These are phyloP conservation scores for Narthecium ossifragum DNA, from an alignment of 106 monocot species.

Conservation along the genomic window DNA sequence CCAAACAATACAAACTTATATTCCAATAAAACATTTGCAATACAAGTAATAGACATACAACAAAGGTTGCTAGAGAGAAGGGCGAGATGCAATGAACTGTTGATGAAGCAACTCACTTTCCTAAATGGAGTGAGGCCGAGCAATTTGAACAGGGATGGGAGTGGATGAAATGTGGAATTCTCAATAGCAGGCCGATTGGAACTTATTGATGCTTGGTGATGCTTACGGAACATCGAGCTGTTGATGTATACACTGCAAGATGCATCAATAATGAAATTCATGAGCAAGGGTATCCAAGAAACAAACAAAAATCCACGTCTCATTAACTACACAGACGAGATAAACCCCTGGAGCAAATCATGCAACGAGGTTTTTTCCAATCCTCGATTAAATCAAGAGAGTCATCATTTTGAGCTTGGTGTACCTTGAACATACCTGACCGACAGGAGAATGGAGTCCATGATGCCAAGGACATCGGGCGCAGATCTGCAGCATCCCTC, in stretches of 20 bases:
- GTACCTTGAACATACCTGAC: constrained; percentile 55
- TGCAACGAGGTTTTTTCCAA: no score
- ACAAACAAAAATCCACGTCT: no score
- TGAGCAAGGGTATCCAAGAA: no score
- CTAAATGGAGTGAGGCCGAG: constrained; percentile 69
- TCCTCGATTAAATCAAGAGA: no score
- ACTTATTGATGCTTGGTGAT: constrained; percentile 35
- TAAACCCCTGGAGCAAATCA: no score
- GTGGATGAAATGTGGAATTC: constrained; percentile 61
- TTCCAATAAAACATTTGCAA: no score
- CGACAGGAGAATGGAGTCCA: constrained; percentile 68
- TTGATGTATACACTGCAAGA: constrained; percentile 73
- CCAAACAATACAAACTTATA: no score
- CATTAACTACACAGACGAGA: no score
- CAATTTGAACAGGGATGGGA: constrained; percentile 64
- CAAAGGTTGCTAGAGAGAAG: not conserved
- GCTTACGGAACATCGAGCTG: constrained; percentile 45
- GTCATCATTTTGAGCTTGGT: not conserved
- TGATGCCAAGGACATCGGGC: constrained; percentile 58
- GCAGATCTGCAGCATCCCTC: constrained; percentile 57
- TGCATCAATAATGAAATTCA: not conserved
- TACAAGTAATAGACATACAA: not conserved
- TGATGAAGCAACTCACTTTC: constrained; percentile 39
- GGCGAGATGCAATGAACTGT: not conserved
- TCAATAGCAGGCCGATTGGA: constrained; percentile 17